Conservation (phyloP, 192 early-diverging fungal genomes). For the Linnemannia schmuckeri region DNA sequence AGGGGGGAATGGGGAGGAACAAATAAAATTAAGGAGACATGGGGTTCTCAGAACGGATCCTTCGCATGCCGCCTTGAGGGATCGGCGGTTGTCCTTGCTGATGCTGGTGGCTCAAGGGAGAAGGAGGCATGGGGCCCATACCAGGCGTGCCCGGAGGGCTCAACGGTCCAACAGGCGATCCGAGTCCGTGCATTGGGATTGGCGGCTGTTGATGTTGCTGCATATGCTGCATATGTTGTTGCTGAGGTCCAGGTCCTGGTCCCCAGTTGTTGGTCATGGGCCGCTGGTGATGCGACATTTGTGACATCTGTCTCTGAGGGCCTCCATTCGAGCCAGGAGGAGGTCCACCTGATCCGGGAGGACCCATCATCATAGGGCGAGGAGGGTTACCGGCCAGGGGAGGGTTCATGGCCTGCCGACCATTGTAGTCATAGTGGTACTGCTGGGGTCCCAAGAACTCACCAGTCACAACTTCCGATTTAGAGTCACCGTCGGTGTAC, state of each 20-base stretch:
- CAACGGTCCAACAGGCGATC: constrained; percentile 10
- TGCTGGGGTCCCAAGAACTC: constrained; percentile 55
- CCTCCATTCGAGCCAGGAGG: constrained; percentile 1
- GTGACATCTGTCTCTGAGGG: constrained; percentile 22
- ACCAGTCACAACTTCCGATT: constrained; percentile 10
- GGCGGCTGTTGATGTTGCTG: not conserved
- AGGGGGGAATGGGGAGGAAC: not conserved
- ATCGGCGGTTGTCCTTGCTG: constrained; percentile 4
- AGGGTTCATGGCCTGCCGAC: constrained; percentile 41
- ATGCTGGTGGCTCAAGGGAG: not conserved
- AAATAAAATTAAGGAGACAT: constrained; percentile 14
- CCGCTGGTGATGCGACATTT: constrained; percentile 1
- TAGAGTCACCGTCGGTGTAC: constrained; percentile 26
- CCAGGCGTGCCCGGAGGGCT: not conserved
- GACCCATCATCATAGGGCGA: constrained; percentile 33
- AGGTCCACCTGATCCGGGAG: not conserved
- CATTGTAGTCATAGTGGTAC: constrained; percentile 55
- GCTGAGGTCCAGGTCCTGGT: not conserved
- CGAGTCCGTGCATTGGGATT: constrained; percentile 3
- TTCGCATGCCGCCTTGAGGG: constrained; percentile 23
- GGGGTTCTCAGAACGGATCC: constrained; percentile 18
- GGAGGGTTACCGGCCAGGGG: constrained; percentile 42
- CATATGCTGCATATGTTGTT: constrained; percentile 13
- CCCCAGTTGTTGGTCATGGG: constrained; percentile 26
- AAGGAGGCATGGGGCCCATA: not conserved